Conservation (phyloP, 176 grass and related monocot genomes). For the Musa itinerans region DNA sequence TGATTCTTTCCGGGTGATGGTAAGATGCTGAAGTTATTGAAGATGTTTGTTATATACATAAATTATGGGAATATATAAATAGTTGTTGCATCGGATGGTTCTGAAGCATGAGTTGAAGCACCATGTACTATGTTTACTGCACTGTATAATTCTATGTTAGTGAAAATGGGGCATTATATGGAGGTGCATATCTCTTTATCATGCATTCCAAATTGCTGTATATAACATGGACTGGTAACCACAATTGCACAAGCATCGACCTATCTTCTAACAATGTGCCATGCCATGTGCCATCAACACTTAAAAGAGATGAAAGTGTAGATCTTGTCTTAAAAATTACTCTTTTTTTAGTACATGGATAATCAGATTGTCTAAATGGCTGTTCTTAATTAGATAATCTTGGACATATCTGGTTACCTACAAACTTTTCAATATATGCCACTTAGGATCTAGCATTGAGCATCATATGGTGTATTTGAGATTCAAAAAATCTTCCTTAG, state of each 20-base stretch:
- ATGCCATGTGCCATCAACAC: neutral
- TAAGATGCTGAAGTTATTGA: conserved; percentile 15
- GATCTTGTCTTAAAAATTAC: neutral
- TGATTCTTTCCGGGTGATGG: conserved; percentile 59
- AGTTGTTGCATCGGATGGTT: neutral
- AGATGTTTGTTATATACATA: neutral
- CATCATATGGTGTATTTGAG: no score
- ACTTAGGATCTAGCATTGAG: no score
- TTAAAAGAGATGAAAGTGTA: neutral
- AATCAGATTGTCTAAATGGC: neutral
- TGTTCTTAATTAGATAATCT: neutral
- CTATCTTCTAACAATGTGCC: neutral
- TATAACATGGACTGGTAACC: no score
- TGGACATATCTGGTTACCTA: no score
- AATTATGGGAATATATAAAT: neutral
- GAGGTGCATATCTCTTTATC: neutral
- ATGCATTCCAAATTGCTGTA: no score
- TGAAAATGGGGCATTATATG: neutral
- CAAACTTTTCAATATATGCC: no score
- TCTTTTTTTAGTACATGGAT: neutral
- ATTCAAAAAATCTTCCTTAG: no score
- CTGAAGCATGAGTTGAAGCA: neutral
- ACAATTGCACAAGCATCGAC: neutral
- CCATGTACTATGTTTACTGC: neutral
- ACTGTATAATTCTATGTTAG: neutral